phyloP scores from a whole-genome alignment of 192 early-diverging fungal species.

The Bifiguratus adelaidae region DNA sequence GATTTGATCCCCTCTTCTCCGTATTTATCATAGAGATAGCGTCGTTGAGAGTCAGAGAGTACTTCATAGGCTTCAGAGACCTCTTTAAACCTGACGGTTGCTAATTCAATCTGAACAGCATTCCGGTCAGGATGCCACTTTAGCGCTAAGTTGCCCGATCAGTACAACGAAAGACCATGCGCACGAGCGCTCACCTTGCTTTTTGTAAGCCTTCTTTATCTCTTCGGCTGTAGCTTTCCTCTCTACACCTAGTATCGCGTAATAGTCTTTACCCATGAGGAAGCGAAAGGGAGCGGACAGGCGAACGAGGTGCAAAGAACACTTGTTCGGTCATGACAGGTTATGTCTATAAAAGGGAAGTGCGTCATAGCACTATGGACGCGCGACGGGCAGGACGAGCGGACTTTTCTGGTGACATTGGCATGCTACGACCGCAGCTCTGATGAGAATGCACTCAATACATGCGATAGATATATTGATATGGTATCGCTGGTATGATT shows the following conservation, averaged over 20 bases:
- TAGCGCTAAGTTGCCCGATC: constrained; percentile 23
- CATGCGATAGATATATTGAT: no score
- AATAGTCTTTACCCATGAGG: constrained; percentile 8
- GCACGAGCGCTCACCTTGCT: constrained; percentile 4
- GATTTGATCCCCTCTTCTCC: neutral
- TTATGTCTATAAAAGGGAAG: no score
- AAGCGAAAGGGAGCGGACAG: no score
- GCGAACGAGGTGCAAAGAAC: no score
- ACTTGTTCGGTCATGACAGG: no score
- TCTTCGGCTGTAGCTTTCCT: constrained; percentile 17
- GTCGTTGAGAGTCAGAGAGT: constrained; percentile 78
- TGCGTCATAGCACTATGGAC: no score
- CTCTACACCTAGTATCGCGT: constrained; percentile 1
- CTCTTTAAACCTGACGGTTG: constrained; percentile 85
- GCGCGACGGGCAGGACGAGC: no score
- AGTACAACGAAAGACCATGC: neutral
- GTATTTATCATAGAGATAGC: constrained; percentile 69
- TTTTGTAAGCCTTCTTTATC: constrained; percentile 37
- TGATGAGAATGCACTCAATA: no score
- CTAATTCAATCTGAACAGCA: constrained; percentile 42
- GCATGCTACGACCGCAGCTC: no score
- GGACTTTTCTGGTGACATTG: no score
- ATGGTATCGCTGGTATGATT: no score
- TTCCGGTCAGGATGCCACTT: constrained; percentile 73
- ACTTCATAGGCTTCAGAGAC: constrained; percentile 92